Conservation (phyloP, 2,329 filamentous ascomycete species). For the Cytospora paraplurivora region DNA sequence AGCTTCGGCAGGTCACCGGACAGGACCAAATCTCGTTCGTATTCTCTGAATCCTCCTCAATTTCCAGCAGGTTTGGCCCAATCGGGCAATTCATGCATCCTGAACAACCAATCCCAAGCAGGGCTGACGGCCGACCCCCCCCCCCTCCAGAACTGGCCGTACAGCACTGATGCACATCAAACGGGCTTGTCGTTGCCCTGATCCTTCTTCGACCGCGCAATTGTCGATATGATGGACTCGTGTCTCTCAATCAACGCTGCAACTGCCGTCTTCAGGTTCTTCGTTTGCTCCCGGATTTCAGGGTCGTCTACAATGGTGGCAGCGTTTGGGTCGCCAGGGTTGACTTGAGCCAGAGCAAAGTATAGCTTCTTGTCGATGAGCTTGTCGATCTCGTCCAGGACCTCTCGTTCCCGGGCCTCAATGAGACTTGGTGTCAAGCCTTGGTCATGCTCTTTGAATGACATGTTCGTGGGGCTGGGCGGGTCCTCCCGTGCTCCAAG, state of each 20-base stretch:
- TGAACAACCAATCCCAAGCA: not conserved
- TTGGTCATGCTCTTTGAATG: conserved; percentile 24
- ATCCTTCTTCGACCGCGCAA: conserved; percentile 28
- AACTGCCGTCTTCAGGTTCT: conserved; percentile 25
- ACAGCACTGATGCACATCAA: not conserved
- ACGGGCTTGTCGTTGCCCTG: conserved; percentile 24
- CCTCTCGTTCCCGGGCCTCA: conserved; percentile 26
- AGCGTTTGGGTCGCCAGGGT: conserved; percentile 24
- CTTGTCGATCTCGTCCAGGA: conserved; percentile 28
- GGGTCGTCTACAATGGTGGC: conserved; percentile 25
- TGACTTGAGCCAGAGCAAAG: conserved; percentile 25
- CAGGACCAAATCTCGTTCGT: not conserved
- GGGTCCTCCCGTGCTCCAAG: not conserved
- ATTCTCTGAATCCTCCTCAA: not conserved
- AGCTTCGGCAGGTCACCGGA: not conserved
- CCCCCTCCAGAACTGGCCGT: not conserved
- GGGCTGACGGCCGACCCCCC: too few relatives aligned
- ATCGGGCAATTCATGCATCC: not conserved
- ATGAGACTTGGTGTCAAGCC: conserved; percentile 24
- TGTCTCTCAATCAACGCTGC: conserved; percentile 27
- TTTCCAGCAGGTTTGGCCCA: not conserved
- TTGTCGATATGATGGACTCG: conserved; percentile 27
- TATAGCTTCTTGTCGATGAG: conserved; percentile 29
- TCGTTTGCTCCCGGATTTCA: conserved; percentile 27
- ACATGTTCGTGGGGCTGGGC: conserved; percentile 14